Evolutionary conservation across 495 filamentous ascomycete genomes (phyloP).

Genomic region (Xylaria castorea): DNA sequence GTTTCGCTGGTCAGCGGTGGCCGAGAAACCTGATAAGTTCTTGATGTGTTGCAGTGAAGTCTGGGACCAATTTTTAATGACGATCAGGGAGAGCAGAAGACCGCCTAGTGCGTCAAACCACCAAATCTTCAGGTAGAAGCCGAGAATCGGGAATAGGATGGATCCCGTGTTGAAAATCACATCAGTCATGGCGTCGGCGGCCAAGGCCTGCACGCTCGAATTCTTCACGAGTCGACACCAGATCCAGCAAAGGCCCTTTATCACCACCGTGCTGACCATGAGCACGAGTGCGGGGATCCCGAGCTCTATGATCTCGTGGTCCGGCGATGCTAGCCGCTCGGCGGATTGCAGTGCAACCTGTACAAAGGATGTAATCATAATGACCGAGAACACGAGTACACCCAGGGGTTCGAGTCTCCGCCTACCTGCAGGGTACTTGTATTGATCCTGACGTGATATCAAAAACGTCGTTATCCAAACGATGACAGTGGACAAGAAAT

Average conservation of each 20-base stretch:
- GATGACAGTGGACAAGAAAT: constrained; percentile 86
- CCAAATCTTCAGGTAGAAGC: constrained; percentile 79
- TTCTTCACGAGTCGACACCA: constrained; percentile 92
- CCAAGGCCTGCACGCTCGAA: constrained; percentile 83
- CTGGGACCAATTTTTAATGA: constrained; percentile 84
- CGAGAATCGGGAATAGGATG: constrained; percentile 84
- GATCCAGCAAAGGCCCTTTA: constrained; percentile 85
- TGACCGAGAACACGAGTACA: constrained; percentile 78
- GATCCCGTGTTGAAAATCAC: constrained; percentile 93
- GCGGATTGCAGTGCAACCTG: constrained; percentile 81
- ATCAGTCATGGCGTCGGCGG: constrained; percentile 52
- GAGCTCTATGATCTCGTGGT: constrained; percentile 75
- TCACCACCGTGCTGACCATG: constrained; percentile 80
- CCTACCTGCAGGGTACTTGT: constrained; percentile 83
- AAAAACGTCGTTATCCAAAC: constrained; percentile 83
- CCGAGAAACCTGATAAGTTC: constrained; percentile 82
- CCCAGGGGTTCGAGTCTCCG: constrained; percentile 77
- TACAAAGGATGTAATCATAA: constrained; percentile 87
- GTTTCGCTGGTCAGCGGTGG: constrained; percentile 80
- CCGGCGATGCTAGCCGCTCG: constrained; percentile 65
- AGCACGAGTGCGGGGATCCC: constrained; percentile 76
- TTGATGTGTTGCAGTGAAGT: constrained; percentile 81
- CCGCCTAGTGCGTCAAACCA: constrained; percentile 88
- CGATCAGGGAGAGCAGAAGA: constrained; percentile 76
- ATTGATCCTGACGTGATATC: constrained; percentile 76